A percentile compares a stretch with the other conserved stretches of the same genome.
Conservation (phyloP, 176 grass and related monocot species). For the Oryza glumipatula region DNA sequence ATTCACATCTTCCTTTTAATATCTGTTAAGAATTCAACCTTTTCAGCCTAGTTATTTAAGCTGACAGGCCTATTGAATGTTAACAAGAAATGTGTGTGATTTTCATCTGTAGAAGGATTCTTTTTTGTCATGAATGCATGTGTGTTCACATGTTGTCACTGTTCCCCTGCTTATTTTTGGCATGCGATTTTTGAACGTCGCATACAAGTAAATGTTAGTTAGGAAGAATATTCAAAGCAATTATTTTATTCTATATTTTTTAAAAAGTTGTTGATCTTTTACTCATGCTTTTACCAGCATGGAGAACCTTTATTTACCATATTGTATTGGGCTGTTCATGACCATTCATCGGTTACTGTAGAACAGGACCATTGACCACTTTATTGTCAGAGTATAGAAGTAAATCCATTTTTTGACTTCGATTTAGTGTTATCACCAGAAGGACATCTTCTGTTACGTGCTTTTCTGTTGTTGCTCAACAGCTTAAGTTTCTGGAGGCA, state of each 20-base stretch:
- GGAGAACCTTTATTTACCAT: background rate
- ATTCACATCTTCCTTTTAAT: background rate
- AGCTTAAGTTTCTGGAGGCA: slow-evolving; percentile 17
- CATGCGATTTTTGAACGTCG: background rate
- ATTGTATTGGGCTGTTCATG: background rate
- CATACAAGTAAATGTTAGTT: slow-evolving; percentile 14
- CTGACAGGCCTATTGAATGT: background rate
- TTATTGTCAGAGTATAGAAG: slow-evolving; percentile 3
- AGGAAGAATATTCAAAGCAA: background rate
- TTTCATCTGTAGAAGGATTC: slow-evolving; percentile 8
- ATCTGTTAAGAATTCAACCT: background rate
- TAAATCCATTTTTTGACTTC: slow-evolving; percentile 20
- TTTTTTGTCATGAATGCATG: slow-evolving; percentile 6
- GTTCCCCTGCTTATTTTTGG: background rate
- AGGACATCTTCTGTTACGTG: background rate
- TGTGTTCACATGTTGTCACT: background rate
- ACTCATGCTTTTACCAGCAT: background rate
- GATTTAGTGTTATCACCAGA: background rate
- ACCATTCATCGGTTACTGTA: background rate
- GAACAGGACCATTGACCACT: background rate
- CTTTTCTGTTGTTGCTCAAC: background rate
- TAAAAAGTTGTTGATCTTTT: background rate
- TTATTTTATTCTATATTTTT: background rate
- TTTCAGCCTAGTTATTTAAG: slow-evolving; percentile 27
- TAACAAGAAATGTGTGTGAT: background rate